phyloP scores from a whole-genome alignment of 805 yeast genomes.

The Zygoascus bituminiphila region DNA sequence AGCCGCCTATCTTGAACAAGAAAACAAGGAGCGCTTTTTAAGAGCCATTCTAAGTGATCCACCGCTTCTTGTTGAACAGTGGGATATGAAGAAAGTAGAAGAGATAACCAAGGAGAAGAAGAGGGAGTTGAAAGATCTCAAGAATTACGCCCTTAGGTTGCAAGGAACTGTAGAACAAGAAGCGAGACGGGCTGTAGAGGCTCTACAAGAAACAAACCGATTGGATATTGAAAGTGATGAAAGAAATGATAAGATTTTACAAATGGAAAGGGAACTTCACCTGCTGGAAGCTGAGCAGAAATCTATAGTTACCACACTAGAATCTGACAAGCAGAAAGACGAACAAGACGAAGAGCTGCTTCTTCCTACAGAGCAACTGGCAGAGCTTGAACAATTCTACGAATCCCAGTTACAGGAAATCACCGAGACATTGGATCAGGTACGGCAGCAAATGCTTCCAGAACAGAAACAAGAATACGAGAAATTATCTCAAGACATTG shows the following conservation, averaged over 20 bases:
- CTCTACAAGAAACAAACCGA: slow-evolving; percentile 15
- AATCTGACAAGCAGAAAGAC: background rate
- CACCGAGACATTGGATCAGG: slow-evolving; percentile 11
- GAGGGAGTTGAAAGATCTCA: slow-evolving; percentile 24
- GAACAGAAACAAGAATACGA: slow-evolving; percentile 9
- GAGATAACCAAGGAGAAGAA: slow-evolving; percentile 25
- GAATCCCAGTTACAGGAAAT: slow-evolving; percentile 11
- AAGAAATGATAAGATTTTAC: slow-evolving; percentile 24
- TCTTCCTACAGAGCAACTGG: slow-evolving; percentile 25
- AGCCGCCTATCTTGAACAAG: slow-evolving; percentile 62
- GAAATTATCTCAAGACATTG: slow-evolving; percentile 13
- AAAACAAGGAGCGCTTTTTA: slow-evolving; percentile 59
- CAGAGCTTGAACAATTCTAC: slow-evolving; percentile 25
- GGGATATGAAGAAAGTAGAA: slow-evolving; percentile 30
- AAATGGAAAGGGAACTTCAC: slow-evolving; percentile 28
- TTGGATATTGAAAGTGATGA: slow-evolving; percentile 20
- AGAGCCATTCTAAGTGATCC: slow-evolving; percentile 38
- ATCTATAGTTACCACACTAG: background rate
- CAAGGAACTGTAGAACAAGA: slow-evolving; percentile 17
- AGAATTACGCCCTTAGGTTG: slow-evolving; percentile 18
- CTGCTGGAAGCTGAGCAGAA: slow-evolving; percentile 15
- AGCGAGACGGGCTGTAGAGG: slow-evolving; percentile 11
- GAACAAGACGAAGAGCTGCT: slow-evolving; percentile 24
- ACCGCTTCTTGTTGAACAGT: slow-evolving; percentile 25
- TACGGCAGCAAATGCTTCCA: slow-evolving; percentile 6